phyloP scores from a whole-genome alignment of 345 rosid species.

The Trapa bicornis region DNA sequence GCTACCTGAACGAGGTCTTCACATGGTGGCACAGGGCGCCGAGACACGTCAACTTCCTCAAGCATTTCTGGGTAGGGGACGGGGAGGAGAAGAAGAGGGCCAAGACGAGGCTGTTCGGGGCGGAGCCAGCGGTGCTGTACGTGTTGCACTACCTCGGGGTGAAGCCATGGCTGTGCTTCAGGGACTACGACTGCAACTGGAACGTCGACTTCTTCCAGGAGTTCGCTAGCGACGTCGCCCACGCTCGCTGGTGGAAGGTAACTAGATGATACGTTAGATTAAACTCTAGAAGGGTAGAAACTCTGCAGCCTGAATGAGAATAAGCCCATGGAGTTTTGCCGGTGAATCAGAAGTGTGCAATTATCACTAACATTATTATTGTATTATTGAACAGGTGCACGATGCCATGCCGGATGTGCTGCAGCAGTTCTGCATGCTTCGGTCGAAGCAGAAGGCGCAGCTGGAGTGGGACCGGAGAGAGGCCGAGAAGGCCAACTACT shows the following conservation, averaged over 20 bases:
- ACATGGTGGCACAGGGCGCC: slow-evolving; percentile 99
- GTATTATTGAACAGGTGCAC: slow-evolving; percentile 21
- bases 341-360: not conserved
- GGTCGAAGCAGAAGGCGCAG: slow-evolving; percentile 88
- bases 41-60: slow-evolving; percentile 72
- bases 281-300: no score
- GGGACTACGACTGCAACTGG: slow-evolving; percentile 95
- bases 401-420: slow-evolving; percentile 80
- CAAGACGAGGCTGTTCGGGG: slow-evolving; percentile 69
- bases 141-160: slow-evolving; percentile 82
- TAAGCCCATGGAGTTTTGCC: no score
- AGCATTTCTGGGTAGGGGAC: slow-evolving; percentile 83
- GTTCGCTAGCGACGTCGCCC: slow-evolving; percentile 87
- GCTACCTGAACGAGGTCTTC: slow-evolving; percentile 74
- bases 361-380: no score
- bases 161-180: slow-evolving; percentile 87
- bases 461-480: slow-evolving; percentile 67
- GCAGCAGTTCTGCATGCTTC: slow-evolving; percentile 64
- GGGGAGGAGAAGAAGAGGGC: slow-evolving; percentile 50
- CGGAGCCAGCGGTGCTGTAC: slow-evolving; percentile 73
- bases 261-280: not conserved
- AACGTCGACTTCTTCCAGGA: slow-evolving; percentile 74
- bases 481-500: slow-evolving; percentile 63
- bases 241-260: slow-evolving; percentile 73
- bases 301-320: no score